Conservation (phyloP, 2,329 filamentous ascomycete species). For the Hypoxylon sp. region DNA sequence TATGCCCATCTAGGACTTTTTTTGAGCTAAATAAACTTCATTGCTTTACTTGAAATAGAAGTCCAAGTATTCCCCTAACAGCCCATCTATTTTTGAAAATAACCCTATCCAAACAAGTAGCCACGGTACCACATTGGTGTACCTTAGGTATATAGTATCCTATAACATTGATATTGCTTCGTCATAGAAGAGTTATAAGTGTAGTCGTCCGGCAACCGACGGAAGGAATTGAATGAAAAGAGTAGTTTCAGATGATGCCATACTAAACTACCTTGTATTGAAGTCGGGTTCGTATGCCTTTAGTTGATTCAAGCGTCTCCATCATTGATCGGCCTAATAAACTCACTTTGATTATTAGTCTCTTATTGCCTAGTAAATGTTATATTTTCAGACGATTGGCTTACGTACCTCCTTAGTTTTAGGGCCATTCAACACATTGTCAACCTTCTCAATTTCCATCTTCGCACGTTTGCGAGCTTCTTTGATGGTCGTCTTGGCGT, state of each 20-base stretch:
- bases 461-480: slow-evolving; percentile 11
- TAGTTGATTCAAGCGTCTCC: neutral
- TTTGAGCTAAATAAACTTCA: neutral
- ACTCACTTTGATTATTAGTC: neutral
- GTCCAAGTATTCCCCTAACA: no score
- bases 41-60: neutral
- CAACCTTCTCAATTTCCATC: slow-evolving; percentile 11
- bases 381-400: neutral
- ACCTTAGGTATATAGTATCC: neutral
- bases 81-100: neutral
- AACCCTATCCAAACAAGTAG: neutral
- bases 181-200: neutral
- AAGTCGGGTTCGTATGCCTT: neutral
- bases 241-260: neutral
- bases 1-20: neutral
- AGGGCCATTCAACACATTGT: neutral
- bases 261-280: neutral
- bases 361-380: neutral
- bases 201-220: neutral
- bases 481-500: neutral
- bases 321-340: neutral
- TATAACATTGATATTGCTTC: neutral
- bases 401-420: slow-evolving; percentile 13
- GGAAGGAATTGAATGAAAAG: neutral
- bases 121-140: no score